Percentiles rank a stretch among this genome's conserved stretches.
Evolutionary conservation across 75 land plant genomes (phyloP).

Genomic region (Chamaecyparis obtusa): DNA sequence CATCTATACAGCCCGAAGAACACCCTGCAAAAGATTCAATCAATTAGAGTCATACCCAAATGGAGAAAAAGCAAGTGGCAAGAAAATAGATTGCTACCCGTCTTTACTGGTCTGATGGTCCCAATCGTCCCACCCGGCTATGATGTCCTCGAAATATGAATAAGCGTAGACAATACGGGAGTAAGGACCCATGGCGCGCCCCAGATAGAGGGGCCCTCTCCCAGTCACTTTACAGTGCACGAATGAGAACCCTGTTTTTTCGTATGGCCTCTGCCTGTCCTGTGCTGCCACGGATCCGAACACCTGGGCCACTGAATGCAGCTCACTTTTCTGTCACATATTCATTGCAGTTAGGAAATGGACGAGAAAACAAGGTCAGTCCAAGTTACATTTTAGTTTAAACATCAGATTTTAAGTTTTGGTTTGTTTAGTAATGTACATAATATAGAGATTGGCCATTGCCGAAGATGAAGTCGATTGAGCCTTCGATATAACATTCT

Average conservation of each 20-base stretch:
- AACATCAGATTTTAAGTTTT: too few species aligned
- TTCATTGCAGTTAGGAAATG: not conserved
- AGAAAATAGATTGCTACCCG: not conserved
- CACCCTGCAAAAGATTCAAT: slow-evolving; percentile 20
- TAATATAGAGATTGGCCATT: slow-evolving; percentile 30
- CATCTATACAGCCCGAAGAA: slow-evolving; percentile 41
- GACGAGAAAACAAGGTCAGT: not conserved
- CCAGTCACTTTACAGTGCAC: slow-evolving; percentile 17
- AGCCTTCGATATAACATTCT: slow-evolving; percentile 37
- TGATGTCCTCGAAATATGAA: slow-evolving; percentile 12
- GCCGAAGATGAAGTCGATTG: slow-evolving; percentile 45
- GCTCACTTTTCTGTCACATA: slow-evolving; percentile 16
- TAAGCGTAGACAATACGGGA: slow-evolving; percentile 23
- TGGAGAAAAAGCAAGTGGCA: too few species aligned
- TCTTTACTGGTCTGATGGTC: slow-evolving; percentile 6
- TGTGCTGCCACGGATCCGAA: slow-evolving; percentile 25
- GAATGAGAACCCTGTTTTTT: slow-evolving; percentile 24
- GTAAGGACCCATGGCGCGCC: slow-evolving; percentile 27
- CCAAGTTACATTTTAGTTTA: too few species aligned
- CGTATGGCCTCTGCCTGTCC: slow-evolving; percentile 6
- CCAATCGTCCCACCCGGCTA: slow-evolving; percentile 39
- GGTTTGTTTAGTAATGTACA: not conserved
- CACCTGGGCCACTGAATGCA: slow-evolving; percentile 18
- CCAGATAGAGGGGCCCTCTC: slow-evolving; percentile 15
- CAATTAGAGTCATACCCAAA: not conserved